These are phyloP conservation scores for Priceomyces melissophilus DNA, from an alignment of 805 yeast species.

Conservation along the genomic window DNA sequence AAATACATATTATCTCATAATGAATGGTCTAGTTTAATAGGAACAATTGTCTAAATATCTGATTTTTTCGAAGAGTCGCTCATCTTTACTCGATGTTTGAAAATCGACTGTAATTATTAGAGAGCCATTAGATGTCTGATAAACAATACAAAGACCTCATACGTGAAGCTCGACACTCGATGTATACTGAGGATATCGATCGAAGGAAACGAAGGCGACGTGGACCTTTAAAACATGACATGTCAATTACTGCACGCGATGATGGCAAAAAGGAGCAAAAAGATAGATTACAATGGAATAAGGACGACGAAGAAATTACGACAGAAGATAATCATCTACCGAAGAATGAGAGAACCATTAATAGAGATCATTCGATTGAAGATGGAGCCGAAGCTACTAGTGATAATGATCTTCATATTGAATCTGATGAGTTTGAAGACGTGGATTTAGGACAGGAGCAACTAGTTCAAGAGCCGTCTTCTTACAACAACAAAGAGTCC, in stretches of 20 bases:
- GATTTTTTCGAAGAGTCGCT: neutral
- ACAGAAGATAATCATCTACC: neutral
- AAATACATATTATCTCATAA: too few relatives aligned
- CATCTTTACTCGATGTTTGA: neutral
- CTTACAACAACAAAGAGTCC: neutral
- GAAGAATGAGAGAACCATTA: neutral
- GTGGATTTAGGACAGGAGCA: constrained; percentile 16
- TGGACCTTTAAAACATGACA: neutral
- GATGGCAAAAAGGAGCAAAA: neutral
- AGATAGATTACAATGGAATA: constrained; percentile 1
- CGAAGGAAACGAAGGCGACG: constrained; percentile 3
- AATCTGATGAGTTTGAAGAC: constrained; percentile 28
- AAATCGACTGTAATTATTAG: too few relatives aligned
- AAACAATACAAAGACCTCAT: constrained; percentile 10
- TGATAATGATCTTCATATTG: constrained; percentile 8
- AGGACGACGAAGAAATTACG: constrained; percentile 14
- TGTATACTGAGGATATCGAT: constrained; percentile 1
- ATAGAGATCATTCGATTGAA: neutral
- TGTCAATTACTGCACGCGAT: neutral
- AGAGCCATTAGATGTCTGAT: constrained; percentile 10
- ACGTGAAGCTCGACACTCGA: constrained; percentile 4
- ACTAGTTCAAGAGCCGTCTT: too few relatives aligned
- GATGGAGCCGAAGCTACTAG: constrained; percentile 38
- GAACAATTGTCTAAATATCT: neutral
- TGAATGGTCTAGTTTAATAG: neutral